A percentile compares a stretch with the other conserved stretches of the same genome.
phyloP scores from a whole-genome alignment of 2,329 filamentous ascomycete species.

The Ilyonectria sp. region DNA sequence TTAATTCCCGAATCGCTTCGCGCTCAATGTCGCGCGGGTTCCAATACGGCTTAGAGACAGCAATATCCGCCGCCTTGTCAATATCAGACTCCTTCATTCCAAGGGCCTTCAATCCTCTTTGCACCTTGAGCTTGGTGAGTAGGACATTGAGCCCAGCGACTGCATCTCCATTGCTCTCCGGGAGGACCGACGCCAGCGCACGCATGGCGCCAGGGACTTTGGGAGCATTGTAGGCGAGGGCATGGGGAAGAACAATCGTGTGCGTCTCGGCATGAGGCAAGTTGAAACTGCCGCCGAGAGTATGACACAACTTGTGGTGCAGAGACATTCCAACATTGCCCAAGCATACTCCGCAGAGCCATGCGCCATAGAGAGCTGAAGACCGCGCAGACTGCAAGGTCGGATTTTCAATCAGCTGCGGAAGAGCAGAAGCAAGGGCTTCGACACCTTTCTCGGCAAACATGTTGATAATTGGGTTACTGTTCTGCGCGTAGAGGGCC shows the following conservation, averaged over 20 bases:
- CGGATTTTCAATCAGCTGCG: conserved; percentile 63
- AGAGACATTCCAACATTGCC: conserved; percentile 27
- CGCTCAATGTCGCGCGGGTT: conserved; percentile 71
- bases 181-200: conserved; percentile 67
- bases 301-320: conserved; percentile 46
- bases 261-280: conserved; percentile 31
- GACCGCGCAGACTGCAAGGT: conserved; percentile 60
- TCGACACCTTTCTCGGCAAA: conserved; percentile 65
- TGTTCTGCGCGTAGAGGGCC: conserved; percentile 73
- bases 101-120: conserved; percentile 67
- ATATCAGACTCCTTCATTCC: conserved; percentile 74
- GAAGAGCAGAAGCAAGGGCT: conserved; percentile 68
- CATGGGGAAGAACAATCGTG: conserved; percentile 70
- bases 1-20: conserved; percentile 67
- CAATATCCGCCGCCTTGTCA: conserved; percentile 72
- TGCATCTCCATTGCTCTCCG: conserved; percentile 71
- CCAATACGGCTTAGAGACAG: conserved; percentile 71
- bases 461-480: conserved; percentile 72
- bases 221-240: conserved; percentile 74
- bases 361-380: conserved; percentile 34
- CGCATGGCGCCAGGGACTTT: conserved; percentile 67
- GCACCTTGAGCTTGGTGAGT: conserved; percentile 65
- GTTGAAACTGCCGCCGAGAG: conserved; percentile 67
- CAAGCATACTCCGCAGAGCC: conserved; percentile 59
- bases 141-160: conserved; percentile 70